Base-by-base conservation (phyloP, 1,139 yeast genomes). In the Taiozyma onychis region DNA sequence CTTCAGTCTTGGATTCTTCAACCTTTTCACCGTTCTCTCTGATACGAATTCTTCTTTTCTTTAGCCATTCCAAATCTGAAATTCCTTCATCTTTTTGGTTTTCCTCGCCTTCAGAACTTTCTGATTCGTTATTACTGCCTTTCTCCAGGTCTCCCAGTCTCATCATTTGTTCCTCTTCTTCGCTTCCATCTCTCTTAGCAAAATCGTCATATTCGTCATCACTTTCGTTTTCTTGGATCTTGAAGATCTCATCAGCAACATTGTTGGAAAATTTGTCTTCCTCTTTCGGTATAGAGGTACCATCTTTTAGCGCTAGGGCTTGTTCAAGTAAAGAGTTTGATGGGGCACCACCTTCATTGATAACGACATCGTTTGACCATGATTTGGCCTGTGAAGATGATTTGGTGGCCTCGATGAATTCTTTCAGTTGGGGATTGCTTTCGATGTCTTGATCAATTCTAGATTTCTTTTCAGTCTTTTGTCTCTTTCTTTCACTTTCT, bases 31-130 rank as follows among this genome's bases (percentile, higher is more conserved):
- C 58, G 28, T 50, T 50, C 24, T 83, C 90, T 54, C 73, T 80
- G 64, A 90, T 88, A 63, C 95, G 80, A 22, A 78, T 81, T 66
- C 95, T 78, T 66, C 89, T 81, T 61, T 79, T 79, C 60, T 82
- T 83, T 55, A 93, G 76, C 99, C 99, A 91, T 55, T 91, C 97
- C 51, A 88, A 70, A 71, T 91, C 98, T 16, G 95, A 77, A 10
- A 88, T 75, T 27, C 68, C 72, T 50, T 78, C 81, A 56, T 80
- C 80, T 27, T 70, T 70, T 44, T 60, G 60, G 6, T 54, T 51
- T 8, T 48, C 55, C 14, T 54, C 61, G 8, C 48, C 50, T 3
- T 47, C 46, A 26, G 42, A 47, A 3, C 53, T 51, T 1, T 45
- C 48, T 16, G 37, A 44, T 7, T 52, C 51, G 18, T 53, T 57